Conservation (phyloP, 2,329 filamentous ascomycete species). For the Paraphoma sp. region DNA sequence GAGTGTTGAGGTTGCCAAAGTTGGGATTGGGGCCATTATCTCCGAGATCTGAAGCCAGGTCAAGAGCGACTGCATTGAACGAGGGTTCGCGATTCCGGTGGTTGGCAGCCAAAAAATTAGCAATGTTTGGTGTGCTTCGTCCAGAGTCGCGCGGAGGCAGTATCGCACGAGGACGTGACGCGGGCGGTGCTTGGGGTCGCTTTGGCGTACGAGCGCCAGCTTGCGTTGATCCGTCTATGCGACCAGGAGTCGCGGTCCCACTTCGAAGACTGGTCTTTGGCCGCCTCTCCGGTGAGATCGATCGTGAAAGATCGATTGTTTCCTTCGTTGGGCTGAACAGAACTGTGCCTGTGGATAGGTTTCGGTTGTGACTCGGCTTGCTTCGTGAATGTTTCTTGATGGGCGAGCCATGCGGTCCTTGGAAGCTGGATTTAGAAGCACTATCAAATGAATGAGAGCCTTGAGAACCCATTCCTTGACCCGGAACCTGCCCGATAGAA, state of each 20-base stretch:
- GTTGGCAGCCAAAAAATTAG: conserved; percentile 61
- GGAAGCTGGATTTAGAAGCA: conserved; percentile 38
- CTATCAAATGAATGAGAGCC: neutral
- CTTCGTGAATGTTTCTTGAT: conserved; percentile 22
- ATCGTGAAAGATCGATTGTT: conserved; percentile 45
- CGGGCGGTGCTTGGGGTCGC: conserved; percentile 34
- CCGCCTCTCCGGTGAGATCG: conserved; percentile 38
- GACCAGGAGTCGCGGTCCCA: conserved; percentile 43
- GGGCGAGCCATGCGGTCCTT: conserved; percentile 42
- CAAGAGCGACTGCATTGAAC: conserved; percentile 67
- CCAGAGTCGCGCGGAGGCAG: conserved; percentile 59
- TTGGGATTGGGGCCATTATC: conserved; percentile 66
- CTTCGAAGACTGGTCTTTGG: conserved; percentile 39
- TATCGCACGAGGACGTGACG: conserved; percentile 40
- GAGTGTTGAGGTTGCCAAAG: conserved; percentile 66
- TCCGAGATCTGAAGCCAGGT: conserved; percentile 75
- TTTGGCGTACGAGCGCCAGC: conserved; percentile 53
- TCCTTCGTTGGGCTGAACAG: conserved; percentile 73
- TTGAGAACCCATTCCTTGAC: neutral
- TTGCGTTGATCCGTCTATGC: conserved; percentile 20
- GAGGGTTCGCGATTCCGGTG: conserved; percentile 62
- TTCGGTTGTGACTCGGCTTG: conserved; percentile 68
- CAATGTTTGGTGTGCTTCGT: conserved; percentile 63
- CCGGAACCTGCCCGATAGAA: neutral
- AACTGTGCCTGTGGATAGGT: conserved; percentile 81